Evolutionary conservation across 352 stramenopile species (phyloP), one percentile per base, ranked within the genome.

Genomic region (Elongisporangium senticosum): DNA sequence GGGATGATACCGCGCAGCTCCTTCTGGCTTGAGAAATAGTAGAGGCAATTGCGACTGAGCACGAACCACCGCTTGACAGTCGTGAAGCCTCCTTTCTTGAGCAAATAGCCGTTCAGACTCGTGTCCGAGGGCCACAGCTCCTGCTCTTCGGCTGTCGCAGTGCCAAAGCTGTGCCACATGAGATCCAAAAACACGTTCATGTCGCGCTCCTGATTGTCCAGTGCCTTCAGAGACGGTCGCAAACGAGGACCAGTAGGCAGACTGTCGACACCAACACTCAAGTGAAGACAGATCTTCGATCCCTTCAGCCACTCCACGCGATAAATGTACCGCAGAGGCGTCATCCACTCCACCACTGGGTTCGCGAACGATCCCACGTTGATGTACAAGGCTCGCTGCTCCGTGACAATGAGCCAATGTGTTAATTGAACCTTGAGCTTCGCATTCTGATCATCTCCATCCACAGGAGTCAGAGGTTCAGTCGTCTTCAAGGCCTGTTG

Each of bases 71-170:
- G 83, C 63, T 82, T 83, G 43, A 88, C 78, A 0, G 79, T 90
- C 19, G 83, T 89, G 56, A 91, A 92, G 2, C 85, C 81, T 8
- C 79, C 77, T 48, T 93, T 93, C 61, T 93, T 93, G 14, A 96
- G 69, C 60, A 94, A 56, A 24, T 87, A 91, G 15, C 86, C 83
- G 19, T 93, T 93, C 19, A 96, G 72, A 67, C 83, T 93, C 50
- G 84, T 95, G 69, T 96, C 87, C 1, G 87, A 96, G 10, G 87
- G 87, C 81, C 86, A 96, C 11, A 96, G 61, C 59, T 96, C 87
- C 51, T 96, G 87, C 60, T 94, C 82, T 55, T 94, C 85, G 11
- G 87, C 85, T 6, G 83, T 93, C 5, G 78, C 69, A 5, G 80
- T 86, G 15, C 78, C 79, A 65, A 96, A 96, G 57, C 81, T 93